Conservation (phyloP, 78 protist species). For the Pelomyxa schiedti region DNA sequence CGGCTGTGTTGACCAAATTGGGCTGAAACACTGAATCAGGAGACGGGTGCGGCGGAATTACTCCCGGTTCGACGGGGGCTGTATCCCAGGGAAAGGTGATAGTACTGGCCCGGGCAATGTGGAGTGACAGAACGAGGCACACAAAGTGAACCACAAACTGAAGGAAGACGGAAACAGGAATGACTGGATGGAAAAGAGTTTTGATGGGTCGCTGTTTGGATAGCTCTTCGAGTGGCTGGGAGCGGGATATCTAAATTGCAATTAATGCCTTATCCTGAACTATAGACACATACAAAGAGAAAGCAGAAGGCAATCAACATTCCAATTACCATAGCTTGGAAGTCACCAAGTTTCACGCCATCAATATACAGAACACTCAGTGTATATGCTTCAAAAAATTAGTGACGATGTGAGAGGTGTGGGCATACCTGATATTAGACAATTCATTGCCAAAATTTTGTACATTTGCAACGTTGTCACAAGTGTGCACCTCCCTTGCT, state of each 20-base stretch:
- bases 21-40: slow-evolving; percentile 73
- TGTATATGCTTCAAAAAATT: slow-evolving; percentile 78
- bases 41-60: no score
- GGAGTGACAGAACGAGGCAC: slow-evolving; percentile 22
- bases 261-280: no score
- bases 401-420: no score
- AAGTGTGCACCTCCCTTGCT: slow-evolving; percentile 88
- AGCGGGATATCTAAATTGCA: no score
- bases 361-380: slow-evolving; percentile 79
- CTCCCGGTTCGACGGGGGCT: slow-evolving; percentile 3
- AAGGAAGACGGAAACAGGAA: slow-evolving; percentile 51
- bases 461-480: slow-evolving; percentile 93
- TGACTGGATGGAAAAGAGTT: slow-evolving; percentile 56
- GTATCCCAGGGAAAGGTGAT: neutral
- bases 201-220: slow-evolving; percentile 54
- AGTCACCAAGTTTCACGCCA: slow-evolving; percentile 87
- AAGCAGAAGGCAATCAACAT: slow-evolving; percentile 67
- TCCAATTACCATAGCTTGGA: slow-evolving; percentile 74
- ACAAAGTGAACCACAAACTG: slow-evolving; percentile 75
- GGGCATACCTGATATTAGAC: no score
- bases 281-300: no score
- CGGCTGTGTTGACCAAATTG: slow-evolving; percentile 55
- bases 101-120: slow-evolving; percentile 2
- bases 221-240: slow-evolving; percentile 54
- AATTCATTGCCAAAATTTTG: slow-evolving; percentile 90